Conservation (phyloP, 2,329 filamentous ascomycete genomes). For the Mollisiaceae sp. region DNA sequence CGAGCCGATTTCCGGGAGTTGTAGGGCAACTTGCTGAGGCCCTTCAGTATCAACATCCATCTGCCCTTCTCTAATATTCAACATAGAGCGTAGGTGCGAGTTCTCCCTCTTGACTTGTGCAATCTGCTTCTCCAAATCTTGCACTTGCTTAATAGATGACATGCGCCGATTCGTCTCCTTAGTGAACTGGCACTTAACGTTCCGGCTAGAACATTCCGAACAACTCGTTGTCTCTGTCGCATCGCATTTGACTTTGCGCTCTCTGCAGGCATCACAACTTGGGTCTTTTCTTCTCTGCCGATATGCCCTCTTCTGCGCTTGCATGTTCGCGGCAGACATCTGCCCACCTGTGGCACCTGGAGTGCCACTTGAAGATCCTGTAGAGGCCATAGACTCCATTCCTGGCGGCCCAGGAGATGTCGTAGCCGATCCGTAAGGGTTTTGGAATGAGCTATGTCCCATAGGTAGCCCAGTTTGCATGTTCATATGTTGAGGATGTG, state of each 20-base stretch:
- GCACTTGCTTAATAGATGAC: constrained; percentile 99
- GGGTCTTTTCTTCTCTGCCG: constrained; percentile 94
- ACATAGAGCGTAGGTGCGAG: constrained; percentile 69
- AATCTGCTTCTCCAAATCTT: constrained; percentile 94
- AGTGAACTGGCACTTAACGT: constrained; percentile 97
- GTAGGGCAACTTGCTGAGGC: constrained; percentile 52
- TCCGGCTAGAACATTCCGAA: constrained; percentile 94
- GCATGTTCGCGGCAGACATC: constrained; percentile 54
- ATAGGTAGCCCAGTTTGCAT: constrained; percentile 55
- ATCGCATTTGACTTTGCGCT: constrained; percentile 87
- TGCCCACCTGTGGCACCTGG: constrained; percentile 50
- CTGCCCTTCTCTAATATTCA: constrained; percentile 50
- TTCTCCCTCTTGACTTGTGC: constrained; percentile 82
- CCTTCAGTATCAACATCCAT: constrained; percentile 49
- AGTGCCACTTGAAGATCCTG: constrained; percentile 61
- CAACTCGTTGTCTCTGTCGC: constrained; percentile 96
- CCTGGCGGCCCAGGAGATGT: constrained; percentile 48
- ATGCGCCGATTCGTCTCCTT: constrained; percentile 98
- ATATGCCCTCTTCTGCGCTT: constrained; percentile 90
- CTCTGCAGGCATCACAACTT: constrained; percentile 93
- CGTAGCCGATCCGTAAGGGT: constrained; percentile 38
- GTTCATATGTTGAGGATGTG: constrained; percentile 58
- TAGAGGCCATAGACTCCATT: constrained; percentile 65
- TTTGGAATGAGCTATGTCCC: constrained; percentile 38
- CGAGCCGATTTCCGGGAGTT: constrained; percentile 68